These are phyloP conservation scores for Fusarium guadeloupense DNA, from an alignment of 2,329 filamentous ascomycete genomes.

Conservation along the genomic window DNA sequence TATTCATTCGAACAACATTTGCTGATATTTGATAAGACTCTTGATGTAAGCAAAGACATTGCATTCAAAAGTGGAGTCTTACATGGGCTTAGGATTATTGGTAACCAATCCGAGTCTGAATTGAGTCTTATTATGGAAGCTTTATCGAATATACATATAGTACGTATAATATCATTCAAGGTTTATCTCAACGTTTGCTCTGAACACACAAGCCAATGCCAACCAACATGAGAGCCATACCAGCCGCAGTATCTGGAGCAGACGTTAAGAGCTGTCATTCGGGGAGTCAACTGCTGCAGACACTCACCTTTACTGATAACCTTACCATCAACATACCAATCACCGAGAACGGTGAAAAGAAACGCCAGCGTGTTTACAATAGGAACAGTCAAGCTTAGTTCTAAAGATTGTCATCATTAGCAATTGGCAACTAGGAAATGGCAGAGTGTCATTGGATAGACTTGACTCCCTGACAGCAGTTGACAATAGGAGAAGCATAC, in stretches of 20 bases:
- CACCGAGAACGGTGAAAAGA: slow-evolving; percentile 92
- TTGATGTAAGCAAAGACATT: neutral
- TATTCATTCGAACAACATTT: neutral
- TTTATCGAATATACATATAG: slow-evolving; percentile 3
- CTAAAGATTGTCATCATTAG: slow-evolving; percentile 55
- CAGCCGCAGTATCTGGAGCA: slow-evolving; percentile 77
- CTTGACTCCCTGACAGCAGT: slow-evolving; percentile 7
- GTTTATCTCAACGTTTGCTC: slow-evolving; percentile 59
- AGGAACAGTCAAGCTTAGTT: slow-evolving; percentile 91
- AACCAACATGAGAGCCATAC: slow-evolving; percentile 79
- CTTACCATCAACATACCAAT: slow-evolving; percentile 95
- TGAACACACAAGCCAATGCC: slow-evolving; percentile 88
- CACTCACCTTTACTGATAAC: slow-evolving; percentile 80
- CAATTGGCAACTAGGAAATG: slow-evolving; percentile 8
- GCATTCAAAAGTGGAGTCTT: slow-evolving; percentile 33
- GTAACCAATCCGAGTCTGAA: slow-evolving; percentile 36
- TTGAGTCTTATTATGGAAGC: slow-evolving; percentile 12
- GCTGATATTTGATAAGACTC: neutral
- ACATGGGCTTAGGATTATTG: slow-evolving; percentile 16
- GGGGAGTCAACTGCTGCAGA: neutral
- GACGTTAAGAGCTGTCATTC: neutral
- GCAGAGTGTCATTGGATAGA: slow-evolving; percentile 21
- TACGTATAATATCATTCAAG: neutral
- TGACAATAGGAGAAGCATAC: slow-evolving; percentile 59
- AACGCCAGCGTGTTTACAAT: slow-evolving; percentile 96